A percentile compares a stretch with the other conserved stretches of the same genome.
phyloP scores from a whole-genome alignment of 768 basidiomycete species.

The Antrodiella citrinella region DNA sequence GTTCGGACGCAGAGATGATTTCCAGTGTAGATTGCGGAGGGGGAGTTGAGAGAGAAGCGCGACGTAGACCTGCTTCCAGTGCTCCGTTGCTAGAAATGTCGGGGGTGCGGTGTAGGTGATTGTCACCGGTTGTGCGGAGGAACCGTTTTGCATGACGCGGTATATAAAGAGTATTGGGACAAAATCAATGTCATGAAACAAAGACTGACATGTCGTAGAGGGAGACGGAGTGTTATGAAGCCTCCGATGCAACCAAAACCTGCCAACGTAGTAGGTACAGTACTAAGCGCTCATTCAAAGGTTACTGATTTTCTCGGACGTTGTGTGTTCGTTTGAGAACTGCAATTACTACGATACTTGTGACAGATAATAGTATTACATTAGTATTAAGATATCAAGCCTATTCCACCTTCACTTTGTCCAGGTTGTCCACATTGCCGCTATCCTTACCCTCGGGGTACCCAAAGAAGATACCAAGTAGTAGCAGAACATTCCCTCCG shows the following conservation, averaged over 20 bases:
- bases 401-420: not conserved
- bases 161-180: too few species aligned
- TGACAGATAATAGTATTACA: too few species aligned
- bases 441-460: slow-evolving; percentile 29
- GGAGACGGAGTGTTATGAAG: too few species aligned
- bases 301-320: too few species aligned
- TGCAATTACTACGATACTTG: too few species aligned
- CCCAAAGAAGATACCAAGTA: slow-evolving; percentile 50
- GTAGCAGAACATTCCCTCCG: slow-evolving; percentile 39
- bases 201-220: too few species aligned
- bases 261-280: too few species aligned
- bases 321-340: too few species aligned
- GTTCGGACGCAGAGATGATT: slow-evolving; percentile 57
- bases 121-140: slow-evolving; percentile 43
- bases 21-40: slow-evolving; percentile 91
- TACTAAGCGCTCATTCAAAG: too few species aligned
- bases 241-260: too few species aligned
- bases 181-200: too few species aligned
- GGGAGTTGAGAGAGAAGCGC: slow-evolving; percentile 71
- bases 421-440: not conserved
- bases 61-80: slow-evolving; percentile 62
- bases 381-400: too few species aligned
- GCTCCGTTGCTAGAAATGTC: slow-evolving; percentile 57
- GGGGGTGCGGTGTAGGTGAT: slow-evolving; percentile 63
- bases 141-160: not conserved